Conservation (phyloP, 2,329 filamentous ascomycete species). For the Thelonectria rubi region DNA sequence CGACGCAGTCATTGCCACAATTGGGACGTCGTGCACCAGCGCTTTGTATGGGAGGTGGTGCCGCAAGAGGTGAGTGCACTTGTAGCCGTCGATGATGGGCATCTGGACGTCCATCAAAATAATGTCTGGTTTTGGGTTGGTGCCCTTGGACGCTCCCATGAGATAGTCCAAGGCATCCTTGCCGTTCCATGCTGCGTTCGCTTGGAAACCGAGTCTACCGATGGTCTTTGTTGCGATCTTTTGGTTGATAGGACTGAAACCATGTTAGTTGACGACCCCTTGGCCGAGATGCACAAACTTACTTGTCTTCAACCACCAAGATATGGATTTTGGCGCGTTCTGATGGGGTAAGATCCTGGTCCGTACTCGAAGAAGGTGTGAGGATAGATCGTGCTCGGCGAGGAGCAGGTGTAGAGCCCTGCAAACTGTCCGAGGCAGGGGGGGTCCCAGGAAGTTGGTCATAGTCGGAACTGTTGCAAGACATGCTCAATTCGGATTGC, state of each 20-base stretch:
- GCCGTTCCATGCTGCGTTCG: conserved; percentile 78
- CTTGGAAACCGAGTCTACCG: conserved; percentile 75
- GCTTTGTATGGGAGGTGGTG: conserved; percentile 72
- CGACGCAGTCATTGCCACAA: conserved; percentile 84
- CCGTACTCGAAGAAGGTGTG: conserved; percentile 48
- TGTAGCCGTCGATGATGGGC: conserved; percentile 81
- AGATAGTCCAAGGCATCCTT: conserved; percentile 82
- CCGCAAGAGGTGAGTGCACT: conserved; percentile 76
- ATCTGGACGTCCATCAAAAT: conserved; percentile 84
- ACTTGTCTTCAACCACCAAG: conserved; percentile 86
- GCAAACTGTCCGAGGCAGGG: conserved; percentile 41
- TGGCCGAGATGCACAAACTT: conserved; percentile 45
- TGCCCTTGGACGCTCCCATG: conserved; percentile 59
- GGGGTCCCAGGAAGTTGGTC: conserved; percentile 58
- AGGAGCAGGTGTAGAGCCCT: conserved; percentile 32
- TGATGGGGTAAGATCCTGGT: conserved; percentile 59
- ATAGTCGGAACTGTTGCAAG: conserved; percentile 73
- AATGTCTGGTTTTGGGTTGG: conserved; percentile 71
- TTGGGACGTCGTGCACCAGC: conserved; percentile 70
- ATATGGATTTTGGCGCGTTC: conserved; percentile 73
- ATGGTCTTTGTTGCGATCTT: conserved; percentile 81
- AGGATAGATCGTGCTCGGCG: conserved; percentile 48
- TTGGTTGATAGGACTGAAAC: conserved; percentile 69
- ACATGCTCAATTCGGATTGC: conserved; percentile 70
- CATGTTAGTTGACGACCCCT: conserved; percentile 29